phyloP scores from a whole-genome alignment of 345 rosid species.

The Raphanus raphanistrum region DNA sequence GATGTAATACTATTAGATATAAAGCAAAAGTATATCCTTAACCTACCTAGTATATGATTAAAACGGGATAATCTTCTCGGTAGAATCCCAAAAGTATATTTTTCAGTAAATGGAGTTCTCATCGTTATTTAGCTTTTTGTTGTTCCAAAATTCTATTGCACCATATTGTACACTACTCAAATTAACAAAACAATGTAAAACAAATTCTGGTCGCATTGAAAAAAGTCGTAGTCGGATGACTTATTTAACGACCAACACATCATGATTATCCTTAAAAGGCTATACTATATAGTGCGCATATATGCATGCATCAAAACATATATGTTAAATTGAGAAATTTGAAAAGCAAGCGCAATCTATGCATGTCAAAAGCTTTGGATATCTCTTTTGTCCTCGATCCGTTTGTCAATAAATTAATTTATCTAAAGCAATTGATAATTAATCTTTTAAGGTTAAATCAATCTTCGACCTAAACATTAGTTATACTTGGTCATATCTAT shows the following conservation, averaged over 20 bases:
- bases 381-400: conserved; percentile 22
- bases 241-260: conserved; percentile 6
- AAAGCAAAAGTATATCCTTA: neutral
- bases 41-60: neutral
- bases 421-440: conserved; percentile 24
- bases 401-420: conserved; percentile 22
- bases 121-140: neutral
- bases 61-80: neutral
- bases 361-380: conserved; percentile 33
- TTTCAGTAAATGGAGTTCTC: neutral
- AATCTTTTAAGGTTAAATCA: conserved; percentile 36
- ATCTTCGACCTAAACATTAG: conserved; percentile 17
- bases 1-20: neutral
- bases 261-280: conserved; percentile 7
- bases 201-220: neutral
- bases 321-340: neutral
- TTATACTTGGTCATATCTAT: conserved; percentile 27
- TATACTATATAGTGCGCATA: conserved; percentile 13
- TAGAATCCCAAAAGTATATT: neutral
- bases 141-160: neutral
- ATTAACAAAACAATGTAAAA: neutral
- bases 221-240: neutral
- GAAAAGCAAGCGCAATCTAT: conserved; percentile 43
- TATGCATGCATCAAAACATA: conserved; percentile 27
- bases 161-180: neutral